A percentile compares a stretch with the other conserved stretches of the same genome.
These are phyloP conservation scores for Melampsora larici-populina DNA, from an alignment of 1,284 basidiomycete genomes.

Conservation along the genomic window DNA sequence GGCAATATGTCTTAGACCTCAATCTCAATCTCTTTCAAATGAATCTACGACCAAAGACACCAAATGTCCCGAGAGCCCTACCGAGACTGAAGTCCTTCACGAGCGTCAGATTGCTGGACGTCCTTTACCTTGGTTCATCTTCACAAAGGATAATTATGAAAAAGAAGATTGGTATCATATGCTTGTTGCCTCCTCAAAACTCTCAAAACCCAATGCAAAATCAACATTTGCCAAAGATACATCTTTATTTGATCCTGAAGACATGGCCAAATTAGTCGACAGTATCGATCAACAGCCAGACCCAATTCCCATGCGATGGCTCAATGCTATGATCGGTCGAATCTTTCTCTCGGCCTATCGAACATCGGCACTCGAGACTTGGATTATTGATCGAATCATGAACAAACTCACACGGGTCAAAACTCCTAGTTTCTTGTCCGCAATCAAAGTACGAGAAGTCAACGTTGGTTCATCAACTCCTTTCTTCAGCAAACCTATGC, in stretches of 20 bases:
- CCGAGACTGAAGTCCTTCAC: not conserved
- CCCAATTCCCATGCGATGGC: slow-evolving; percentile 92
- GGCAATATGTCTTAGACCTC: slow-evolving; percentile 30
- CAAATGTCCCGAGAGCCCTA: not conserved
- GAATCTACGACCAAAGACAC: not conserved
- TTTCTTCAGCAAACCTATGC: slow-evolving; percentile 78
- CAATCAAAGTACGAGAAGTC: slow-evolving; percentile 81
- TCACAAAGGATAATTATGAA: slow-evolving; percentile 50
- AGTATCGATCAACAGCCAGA: slow-evolving; percentile 88
- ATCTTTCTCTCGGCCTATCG: slow-evolving; percentile 87
- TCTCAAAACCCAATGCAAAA: slow-evolving; percentile 52
- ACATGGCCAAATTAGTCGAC: slow-evolving; percentile 79
- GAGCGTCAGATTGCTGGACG: slow-evolving; percentile 11
- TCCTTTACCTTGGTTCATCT: slow-evolving; percentile 51
- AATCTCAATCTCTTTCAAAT: slow-evolving; percentile 6
- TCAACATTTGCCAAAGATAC: slow-evolving; percentile 50
- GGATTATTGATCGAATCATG: slow-evolving; percentile 83
- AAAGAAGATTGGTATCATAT: slow-evolving; percentile 89
- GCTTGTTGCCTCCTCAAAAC: slow-evolving; percentile 69
- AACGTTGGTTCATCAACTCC: slow-evolving; percentile 77
- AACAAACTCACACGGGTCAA: slow-evolving; percentile 89
- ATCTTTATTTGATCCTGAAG: slow-evolving; percentile 66
- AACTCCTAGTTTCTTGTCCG: slow-evolving; percentile 77
- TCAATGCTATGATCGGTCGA: slow-evolving; percentile 87
- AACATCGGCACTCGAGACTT: slow-evolving; percentile 73